Conservation (phyloP, 495 filamentous ascomycete species). For the Letharia lupina region DNA sequence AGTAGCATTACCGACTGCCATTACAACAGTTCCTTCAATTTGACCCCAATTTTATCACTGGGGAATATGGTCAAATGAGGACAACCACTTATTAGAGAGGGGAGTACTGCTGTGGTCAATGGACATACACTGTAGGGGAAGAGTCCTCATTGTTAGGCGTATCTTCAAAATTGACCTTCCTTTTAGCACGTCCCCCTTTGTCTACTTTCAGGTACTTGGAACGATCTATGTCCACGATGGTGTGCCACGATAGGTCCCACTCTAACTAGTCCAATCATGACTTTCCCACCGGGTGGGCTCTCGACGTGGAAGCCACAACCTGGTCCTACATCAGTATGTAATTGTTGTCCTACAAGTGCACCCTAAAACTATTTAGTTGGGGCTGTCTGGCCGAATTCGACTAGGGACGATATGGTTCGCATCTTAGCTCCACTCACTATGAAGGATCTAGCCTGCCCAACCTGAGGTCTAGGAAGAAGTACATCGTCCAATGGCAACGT, state of each 20-base stretch:
- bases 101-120: constrained; percentile 11
- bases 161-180: background rate
- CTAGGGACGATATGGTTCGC: background rate
- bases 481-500: background rate
- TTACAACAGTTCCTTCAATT: background rate
- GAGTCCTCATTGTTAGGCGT: too few species aligned
- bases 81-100: background rate
- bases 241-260: constrained; percentile 8
- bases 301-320: constrained; percentile 9
- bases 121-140: constrained; percentile 15
- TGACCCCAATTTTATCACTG: background rate
- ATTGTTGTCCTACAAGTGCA: too few species aligned
- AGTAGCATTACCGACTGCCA: background rate
- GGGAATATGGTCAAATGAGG: background rate
- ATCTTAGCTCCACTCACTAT: background rate
- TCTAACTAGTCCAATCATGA: constrained; percentile 7
- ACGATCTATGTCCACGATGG: background rate
- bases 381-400: background rate
- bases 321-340: too few species aligned
- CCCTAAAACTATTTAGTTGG: background rate
- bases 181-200: constrained; percentile 16
- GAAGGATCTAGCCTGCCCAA: constrained; percentile 8
- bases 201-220: constrained; percentile 17
- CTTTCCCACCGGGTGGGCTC: constrained; percentile 8
- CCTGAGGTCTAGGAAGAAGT: background rate